A percentile compares a stretch with the other conserved stretches of the same genome.
Conservation (phyloP, 306 rosid species). For the Astragalus glycyphyllos region DNA sequence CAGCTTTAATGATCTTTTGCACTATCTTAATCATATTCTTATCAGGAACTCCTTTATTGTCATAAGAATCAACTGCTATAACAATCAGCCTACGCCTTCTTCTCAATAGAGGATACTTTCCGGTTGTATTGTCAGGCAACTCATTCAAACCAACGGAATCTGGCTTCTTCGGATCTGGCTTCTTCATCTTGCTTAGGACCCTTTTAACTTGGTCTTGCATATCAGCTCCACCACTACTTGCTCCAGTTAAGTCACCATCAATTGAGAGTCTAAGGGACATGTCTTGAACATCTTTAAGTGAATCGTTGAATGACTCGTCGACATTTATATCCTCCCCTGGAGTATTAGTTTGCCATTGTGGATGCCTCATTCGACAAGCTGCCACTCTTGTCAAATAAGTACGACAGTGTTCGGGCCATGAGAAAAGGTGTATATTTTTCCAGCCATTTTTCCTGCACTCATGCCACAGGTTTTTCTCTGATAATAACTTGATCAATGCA, state of each 20-base stretch:
- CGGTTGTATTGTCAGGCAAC: slow-evolving; percentile 34
- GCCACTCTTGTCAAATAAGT: slow-evolving; percentile 49
- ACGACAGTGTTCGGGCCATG: slow-evolving; percentile 48
- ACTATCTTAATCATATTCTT: slow-evolving; percentile 27
- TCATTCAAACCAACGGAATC: slow-evolving; percentile 32
- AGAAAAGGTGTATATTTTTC: slow-evolving; percentile 53
- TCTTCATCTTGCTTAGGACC: slow-evolving; percentile 44
- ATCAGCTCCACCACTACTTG: not conserved
- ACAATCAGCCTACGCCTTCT: slow-evolving; percentile 45
- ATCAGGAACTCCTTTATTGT: slow-evolving; percentile 39
- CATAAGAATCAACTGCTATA: slow-evolving; percentile 43
- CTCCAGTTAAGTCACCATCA: slow-evolving; percentile 43
- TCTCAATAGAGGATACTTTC: slow-evolving; percentile 43
- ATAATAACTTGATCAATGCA: slow-evolving; percentile 46
- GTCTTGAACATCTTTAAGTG: slow-evolving; percentile 47
- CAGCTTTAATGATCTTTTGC: slow-evolving; percentile 44
- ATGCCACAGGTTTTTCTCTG: slow-evolving; percentile 49
- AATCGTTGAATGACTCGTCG: slow-evolving; percentile 44
- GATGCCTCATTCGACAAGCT: slow-evolving; percentile 52
- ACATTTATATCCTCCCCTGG: slow-evolving; percentile 31
- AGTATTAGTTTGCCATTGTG: slow-evolving; percentile 47
- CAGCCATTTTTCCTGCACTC: slow-evolving; percentile 48
- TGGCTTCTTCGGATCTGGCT: not conserved
- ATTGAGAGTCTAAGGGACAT: slow-evolving; percentile 52
- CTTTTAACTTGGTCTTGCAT: slow-evolving; percentile 46